Percentiles rank a stretch among this genome's conserved stretches.
Conservation (phyloP, 352 stramenopile species). For the Pythium graminicola region DNA sequence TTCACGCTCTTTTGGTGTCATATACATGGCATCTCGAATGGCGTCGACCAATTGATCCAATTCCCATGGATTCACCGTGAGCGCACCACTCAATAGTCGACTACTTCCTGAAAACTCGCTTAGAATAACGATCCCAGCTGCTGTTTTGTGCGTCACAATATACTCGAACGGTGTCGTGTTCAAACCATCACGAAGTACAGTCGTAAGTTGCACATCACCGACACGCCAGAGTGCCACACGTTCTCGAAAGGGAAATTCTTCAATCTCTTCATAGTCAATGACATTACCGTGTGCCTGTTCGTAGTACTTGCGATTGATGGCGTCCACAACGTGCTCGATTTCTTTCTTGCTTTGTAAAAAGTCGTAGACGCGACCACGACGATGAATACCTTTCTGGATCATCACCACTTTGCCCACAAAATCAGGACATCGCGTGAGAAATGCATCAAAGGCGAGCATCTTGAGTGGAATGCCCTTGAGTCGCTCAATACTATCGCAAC, state of each 20-base stretch:
- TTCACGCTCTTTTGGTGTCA: conserved; percentile 85
- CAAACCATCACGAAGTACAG: conserved; percentile 95
- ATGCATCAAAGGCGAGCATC: conserved; percentile 93
- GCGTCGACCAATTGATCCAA: conserved; percentile 88
- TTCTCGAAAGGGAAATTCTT: conserved; percentile 82
- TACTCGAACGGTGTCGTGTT: conserved; percentile 97
- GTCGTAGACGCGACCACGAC: conserved; percentile 84
- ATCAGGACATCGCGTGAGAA: conserved; percentile 93
- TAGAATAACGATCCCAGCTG: conserved; percentile 92
- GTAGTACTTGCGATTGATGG: conserved; percentile 71
- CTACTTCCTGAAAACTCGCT: conserved; percentile 96
- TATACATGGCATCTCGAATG: conserved; percentile 92
- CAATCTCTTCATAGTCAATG: conserved; percentile 87
- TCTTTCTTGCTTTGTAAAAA: conserved; percentile 87
- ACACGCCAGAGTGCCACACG: conserved; percentile 91
- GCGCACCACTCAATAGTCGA: conserved; percentile 93
- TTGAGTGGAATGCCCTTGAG: conserved; percentile 94
- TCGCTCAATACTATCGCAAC: conserved; percentile 91
- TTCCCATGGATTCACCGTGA: conserved; percentile 97
- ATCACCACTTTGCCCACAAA: conserved; percentile 95
- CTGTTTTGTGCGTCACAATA: conserved; percentile 78
- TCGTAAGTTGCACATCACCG: conserved; percentile 95
- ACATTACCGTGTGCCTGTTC: conserved; percentile 54
- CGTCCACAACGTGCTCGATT: conserved; percentile 71
- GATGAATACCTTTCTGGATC: conserved; percentile 89